Percentiles rank a stretch among this genome's conserved stretches.
Conservation (phyloP, 768 basidiomycete species). For the Rickenella mellea region DNA sequence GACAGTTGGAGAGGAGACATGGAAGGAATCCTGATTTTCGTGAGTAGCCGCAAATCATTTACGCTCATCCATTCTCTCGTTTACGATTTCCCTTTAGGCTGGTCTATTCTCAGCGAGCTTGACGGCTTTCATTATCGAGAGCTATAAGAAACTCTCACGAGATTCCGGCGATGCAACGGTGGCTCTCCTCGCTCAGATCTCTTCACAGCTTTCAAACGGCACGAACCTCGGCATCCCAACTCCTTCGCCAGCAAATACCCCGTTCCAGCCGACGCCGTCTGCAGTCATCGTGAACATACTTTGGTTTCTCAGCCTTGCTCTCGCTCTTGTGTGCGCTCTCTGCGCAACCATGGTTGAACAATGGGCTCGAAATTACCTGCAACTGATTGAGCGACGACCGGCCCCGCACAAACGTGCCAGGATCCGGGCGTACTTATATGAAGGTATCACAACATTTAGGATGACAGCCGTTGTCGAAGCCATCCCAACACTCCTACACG, state of each 20-base stretch:
- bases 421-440: slow-evolving; percentile 5
- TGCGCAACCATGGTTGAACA: slow-evolving; percentile 8
- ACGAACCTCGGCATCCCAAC: too few species aligned
- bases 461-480: slow-evolving; percentile 2
- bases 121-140: slow-evolving; percentile 11
- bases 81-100: too few species aligned
- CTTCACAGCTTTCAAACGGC: too few species aligned
- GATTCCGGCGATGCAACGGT: background rate
- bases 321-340: slow-evolving; percentile 7
- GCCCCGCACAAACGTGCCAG: slow-evolving; percentile 3
- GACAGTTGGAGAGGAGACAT: slow-evolving; percentile 8
- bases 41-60: background rate
- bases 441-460: slow-evolving; percentile 5
- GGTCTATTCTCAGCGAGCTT: slow-evolving; percentile 11
- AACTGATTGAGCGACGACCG: slow-evolving; percentile 1
- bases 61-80: too few species aligned
- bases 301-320: slow-evolving; percentile 7
- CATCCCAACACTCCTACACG: slow-evolving; percentile 7
- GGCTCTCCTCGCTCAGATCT: too few species aligned
- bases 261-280: too few species aligned
- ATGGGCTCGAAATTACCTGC: slow-evolving; percentile 7
- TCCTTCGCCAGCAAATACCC: too few species aligned
- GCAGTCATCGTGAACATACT: slow-evolving; percentile 5
- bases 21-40: slow-evolving; percentile 10
- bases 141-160: slow-evolving; percentile 7